These are phyloP conservation scores for Citrus medica DNA, from an alignment of 345 rosid genomes.

Conservation along the genomic window DNA sequence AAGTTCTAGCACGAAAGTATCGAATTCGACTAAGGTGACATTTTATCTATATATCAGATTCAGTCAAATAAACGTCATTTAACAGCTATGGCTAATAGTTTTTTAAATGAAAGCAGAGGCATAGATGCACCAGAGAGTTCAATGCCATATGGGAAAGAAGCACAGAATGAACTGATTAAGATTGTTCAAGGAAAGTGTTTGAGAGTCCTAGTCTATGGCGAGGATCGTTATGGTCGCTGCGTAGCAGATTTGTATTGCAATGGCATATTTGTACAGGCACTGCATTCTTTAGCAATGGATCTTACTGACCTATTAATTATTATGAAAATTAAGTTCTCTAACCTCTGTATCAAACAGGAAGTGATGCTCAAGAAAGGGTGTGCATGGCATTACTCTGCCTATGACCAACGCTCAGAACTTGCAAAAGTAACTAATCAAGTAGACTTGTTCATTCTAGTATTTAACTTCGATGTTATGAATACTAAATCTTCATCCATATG, in stretches of 20 bases:
- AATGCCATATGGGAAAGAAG: conserved; percentile 78
- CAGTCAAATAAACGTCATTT: neutral
- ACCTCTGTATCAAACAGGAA: conserved; percentile 38
- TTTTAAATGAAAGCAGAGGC: conserved; percentile 46
- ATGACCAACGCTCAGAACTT: conserved; percentile 54
- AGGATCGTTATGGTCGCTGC: conserved; percentile 65
- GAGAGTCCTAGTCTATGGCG: conserved; percentile 54
- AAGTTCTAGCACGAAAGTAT: conserved; percentile 72
- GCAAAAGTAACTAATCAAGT: conserved; percentile 39
- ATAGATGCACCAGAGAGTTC: conserved; percentile 81
- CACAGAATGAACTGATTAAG: conserved; percentile 56
- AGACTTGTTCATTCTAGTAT: neutral
- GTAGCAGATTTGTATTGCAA: conserved; percentile 81
- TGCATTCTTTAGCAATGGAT: neutral
- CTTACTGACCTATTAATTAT: neutral
- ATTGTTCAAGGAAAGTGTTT: conserved; percentile 63
- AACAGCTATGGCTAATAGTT: neutral
- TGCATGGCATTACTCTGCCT: conserved; percentile 77
- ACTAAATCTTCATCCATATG: neutral
- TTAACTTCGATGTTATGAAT: neutral
- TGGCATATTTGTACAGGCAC: conserved; percentile 60
- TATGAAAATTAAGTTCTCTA: neutral
- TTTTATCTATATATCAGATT: neutral
- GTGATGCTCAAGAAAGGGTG: conserved; percentile 74
- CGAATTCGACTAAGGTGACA: conserved; percentile 65